phyloP scores from a whole-genome alignment of 1,139 yeast genomes.

The Saccharomyces hybrid region DNA sequence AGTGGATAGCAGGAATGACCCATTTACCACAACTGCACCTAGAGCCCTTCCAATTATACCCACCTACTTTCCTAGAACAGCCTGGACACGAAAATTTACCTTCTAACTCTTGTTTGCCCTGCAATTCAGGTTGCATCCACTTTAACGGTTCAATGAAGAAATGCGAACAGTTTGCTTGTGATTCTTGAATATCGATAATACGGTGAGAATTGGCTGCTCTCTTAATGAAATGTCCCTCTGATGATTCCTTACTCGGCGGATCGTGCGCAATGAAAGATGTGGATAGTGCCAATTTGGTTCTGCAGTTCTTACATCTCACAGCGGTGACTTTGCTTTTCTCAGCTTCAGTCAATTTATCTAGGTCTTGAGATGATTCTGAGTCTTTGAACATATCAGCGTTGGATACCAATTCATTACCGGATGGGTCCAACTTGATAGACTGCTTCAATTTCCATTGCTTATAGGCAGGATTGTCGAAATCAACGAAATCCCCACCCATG shows the following conservation, averaged over 20 bases:
- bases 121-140: slow-evolving; percentile 83
- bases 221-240: slow-evolving; percentile 55
- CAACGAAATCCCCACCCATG: slow-evolving; percentile 36
- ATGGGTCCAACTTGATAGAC: slow-evolving; percentile 32
- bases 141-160: slow-evolving; percentile 74
- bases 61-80: slow-evolving; percentile 78
- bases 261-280: slow-evolving; percentile 50
- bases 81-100: slow-evolving; percentile 83
- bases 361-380: slow-evolving; percentile 19
- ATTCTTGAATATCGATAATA: slow-evolving; percentile 47
- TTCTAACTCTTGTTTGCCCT: slow-evolving; percentile 55
- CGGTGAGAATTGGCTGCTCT: slow-evolving; percentile 54
- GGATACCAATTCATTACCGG: slow-evolving; percentile 28
- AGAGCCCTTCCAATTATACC: slow-evolving; percentile 90
- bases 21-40: slow-evolving; percentile 92
- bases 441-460: slow-evolving; percentile 44
- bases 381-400: slow-evolving; percentile 30
- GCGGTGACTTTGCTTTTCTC: slow-evolving; percentile 29
- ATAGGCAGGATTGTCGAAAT: slow-evolving; percentile 37
- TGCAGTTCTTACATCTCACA: slow-evolving; percentile 64
- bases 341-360: slow-evolving; percentile 27
- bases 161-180: slow-evolving; percentile 66
- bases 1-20: slow-evolving; percentile 87
- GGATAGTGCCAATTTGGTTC: slow-evolving; percentile 42
- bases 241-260: slow-evolving; percentile 52